Evolutionary conservation across 2,329 filamentous ascomycete genomes (phyloP).

Genomic region (Stemphylium vesicarium): DNA sequence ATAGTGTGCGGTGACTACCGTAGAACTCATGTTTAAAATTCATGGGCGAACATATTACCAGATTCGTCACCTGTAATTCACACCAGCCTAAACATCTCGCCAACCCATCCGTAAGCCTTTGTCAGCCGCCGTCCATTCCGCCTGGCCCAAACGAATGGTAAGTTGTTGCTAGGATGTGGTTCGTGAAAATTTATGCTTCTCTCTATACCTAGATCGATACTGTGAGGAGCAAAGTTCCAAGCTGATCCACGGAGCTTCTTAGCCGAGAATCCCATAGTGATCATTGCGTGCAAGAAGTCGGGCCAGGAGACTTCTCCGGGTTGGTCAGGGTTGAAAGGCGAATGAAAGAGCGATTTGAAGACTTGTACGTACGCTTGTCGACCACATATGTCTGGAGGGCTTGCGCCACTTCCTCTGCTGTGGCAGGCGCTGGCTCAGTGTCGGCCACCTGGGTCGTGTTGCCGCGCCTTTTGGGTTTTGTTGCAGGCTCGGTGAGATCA

Average conservation of each 20-base stretch:
- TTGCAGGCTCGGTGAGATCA: slow-evolving; percentile 2
- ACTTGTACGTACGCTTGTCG: slow-evolving; percentile 49
- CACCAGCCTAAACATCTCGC: slow-evolving; percentile 4
- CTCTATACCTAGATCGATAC: slow-evolving; percentile 46
- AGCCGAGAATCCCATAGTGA: slow-evolving; percentile 56
- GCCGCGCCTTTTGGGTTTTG: slow-evolving; percentile 20
- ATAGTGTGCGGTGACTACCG: not conserved
- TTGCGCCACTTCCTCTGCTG: slow-evolving; percentile 20
- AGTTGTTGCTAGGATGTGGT: slow-evolving; percentile 62
- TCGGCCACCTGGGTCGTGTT: not conserved
- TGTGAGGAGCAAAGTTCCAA: slow-evolving; percentile 63
- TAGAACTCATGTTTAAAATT: too few species aligned
- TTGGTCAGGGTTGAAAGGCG: slow-evolving; percentile 39
- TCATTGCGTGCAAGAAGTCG: slow-evolving; percentile 63
- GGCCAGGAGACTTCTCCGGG: slow-evolving; percentile 61
- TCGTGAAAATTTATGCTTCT: slow-evolving; percentile 58
- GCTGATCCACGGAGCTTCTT: slow-evolving; percentile 67
- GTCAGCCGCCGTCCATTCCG: slow-evolving; percentile 57
- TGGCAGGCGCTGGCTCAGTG: not conserved
- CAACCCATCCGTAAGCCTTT: slow-evolving; percentile 59
- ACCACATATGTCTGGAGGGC: slow-evolving; percentile 10
- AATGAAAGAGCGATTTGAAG: slow-evolving; percentile 53
- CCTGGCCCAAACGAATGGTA: slow-evolving; percentile 57
- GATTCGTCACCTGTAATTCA: not conserved
- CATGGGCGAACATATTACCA: too few species aligned